These are phyloP conservation scores for Hordeum vulgare DNA, from an alignment of 176 grass and related monocot species.

Conservation along the genomic window MorexV3_pseudomolecules_assembly NC_058519.1:279786053-279786552, in stretches of 20 bases:
- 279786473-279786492: constrained; percentile 79
- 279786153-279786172: not conserved
- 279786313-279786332: constrained; percentile 95
- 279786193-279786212: not conserved
- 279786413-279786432: not conserved
- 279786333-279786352: constrained; percentile 95
- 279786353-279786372: constrained; percentile 86
- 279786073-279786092: not conserved
- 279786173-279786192: constrained; percentile 3
- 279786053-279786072: too few species aligned
- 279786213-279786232: not conserved
- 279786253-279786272: constrained; percentile 14
- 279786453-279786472: constrained; percentile 99
- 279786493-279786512: constrained; percentile 93
- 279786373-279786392: constrained; percentile 23
- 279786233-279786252: constrained; percentile 4
- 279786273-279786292: constrained; percentile 16
- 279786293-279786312: constrained; percentile 96
- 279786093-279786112: not conserved
- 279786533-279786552: constrained; percentile 75
- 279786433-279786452: constrained; percentile 34
- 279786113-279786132: not conserved
- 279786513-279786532: constrained; percentile 80
- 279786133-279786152: not conserved
- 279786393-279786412: constrained; percentile 29